Evolutionary conservation across 768 basidiomycete species (phyloP).

Genomic region (Lentinula edodes): DNA sequence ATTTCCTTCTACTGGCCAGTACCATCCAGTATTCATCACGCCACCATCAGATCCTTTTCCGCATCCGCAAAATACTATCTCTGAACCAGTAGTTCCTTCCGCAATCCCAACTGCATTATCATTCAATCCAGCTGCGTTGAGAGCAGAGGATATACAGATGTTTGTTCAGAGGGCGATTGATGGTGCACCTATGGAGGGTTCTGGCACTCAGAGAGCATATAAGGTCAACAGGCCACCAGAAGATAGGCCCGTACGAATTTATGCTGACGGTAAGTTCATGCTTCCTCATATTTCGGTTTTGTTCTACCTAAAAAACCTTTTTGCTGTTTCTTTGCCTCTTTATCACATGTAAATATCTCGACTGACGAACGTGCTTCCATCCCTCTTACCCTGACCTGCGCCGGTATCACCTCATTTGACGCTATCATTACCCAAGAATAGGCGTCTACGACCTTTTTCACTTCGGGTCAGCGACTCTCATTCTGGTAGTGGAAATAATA

Average conservation of each 20-base stretch:
- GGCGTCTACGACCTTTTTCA: constrained; percentile 98
- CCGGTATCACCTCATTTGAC: no score
- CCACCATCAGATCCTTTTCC: constrained; percentile 18
- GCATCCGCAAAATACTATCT: constrained; percentile 20
- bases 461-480: constrained; percentile 61
- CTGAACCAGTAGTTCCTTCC: constrained; percentile 36
- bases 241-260: constrained; percentile 80
- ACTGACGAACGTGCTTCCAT: background rate
- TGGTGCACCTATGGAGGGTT: constrained; percentile 42
- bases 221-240: constrained; percentile 82
- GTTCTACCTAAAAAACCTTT: background rate
- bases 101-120: constrained; percentile 22
- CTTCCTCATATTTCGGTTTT: background rate
- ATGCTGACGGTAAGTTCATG: constrained; percentile 76
- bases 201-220: constrained; percentile 43
- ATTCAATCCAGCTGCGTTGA: constrained; percentile 65
- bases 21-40: constrained; percentile 9
- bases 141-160: constrained; percentile 70
- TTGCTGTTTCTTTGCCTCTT: background rate
- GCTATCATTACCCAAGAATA: constrained; percentile 19
- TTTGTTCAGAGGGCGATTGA: constrained; percentile 75
- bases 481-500: background rate
- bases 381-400: background rate
- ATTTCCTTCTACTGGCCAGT: constrained; percentile 16
- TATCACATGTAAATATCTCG: background rate